Evolutionary conservation across 164 flowering plant genomes (phyloP), one percentile per base, ranked within the genome.

Genomic region (Kalanchoe fedtschenkoi): DNA sequence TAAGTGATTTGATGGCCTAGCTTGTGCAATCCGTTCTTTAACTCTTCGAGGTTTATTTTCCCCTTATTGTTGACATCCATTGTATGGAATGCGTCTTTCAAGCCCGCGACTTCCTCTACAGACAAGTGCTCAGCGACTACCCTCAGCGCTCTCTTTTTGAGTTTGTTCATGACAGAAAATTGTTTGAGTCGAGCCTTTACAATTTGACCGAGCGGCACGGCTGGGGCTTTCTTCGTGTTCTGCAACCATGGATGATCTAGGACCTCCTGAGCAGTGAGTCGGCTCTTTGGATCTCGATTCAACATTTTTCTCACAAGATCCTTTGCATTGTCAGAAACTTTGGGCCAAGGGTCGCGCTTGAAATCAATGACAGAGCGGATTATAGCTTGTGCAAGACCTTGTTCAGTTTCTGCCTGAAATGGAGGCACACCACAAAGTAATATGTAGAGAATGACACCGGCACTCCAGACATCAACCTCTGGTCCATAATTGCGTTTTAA

Each of bases 81-180:
- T 81, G 66, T 73, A 9, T 80, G 77, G 71, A 91, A 91, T 53
- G 83, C 77, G n/a, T 88, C 97, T 73, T 84, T 88, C 42, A 91
- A 84, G 53, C 85, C 95, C 62, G 95, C 97, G 4, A 78, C 90
- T 79, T 91, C 97, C 76, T 91, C 97, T 59, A 78, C 73, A 1
- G 97, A 88, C 69, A 91, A 79, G 71, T 83, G 88, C 76, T 91
- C 96, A 33, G 97, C 97, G 26, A 91, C 65, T 74, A 83, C 89
- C 84, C 75, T 61, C 26, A 83, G 63, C 65, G 89, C 89, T 71
- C 75, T 75, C 62, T 83, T 83, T 68, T 83, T 83, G 67, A 83
- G 86, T 72, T 83, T 83, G 76, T 83, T 83, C 89, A 81, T 83
- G 34, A 80, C 75, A 37, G 89, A 78, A 57, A 83, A 83, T 33